These are phyloP conservation scores for Penicillium psychrosexuale DNA, from an alignment of 2,329 filamentous ascomycete species.

Conservation along the genomic window DNA sequence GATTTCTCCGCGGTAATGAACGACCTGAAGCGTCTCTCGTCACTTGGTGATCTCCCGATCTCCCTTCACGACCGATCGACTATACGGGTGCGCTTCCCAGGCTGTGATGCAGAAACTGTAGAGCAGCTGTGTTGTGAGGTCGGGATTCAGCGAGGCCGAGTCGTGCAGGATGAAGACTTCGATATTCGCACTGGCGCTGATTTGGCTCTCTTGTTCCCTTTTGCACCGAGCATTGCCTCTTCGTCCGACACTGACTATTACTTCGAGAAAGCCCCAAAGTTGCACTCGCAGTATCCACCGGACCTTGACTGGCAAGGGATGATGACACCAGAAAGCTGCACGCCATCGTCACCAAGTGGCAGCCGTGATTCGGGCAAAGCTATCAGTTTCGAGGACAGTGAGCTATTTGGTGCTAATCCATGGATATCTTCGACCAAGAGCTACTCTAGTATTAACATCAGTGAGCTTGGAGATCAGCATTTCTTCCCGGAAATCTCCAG, in stretches of 20 bases:
- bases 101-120: conserved; percentile 78
- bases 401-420: conserved; percentile 50
- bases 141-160: conserved; percentile 73
- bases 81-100: conserved; percentile 82
- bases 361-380: conserved; percentile 28
- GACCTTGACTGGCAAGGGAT: conserved; percentile 57
- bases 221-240: conserved; percentile 62
- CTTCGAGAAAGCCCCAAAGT: conserved; percentile 39
- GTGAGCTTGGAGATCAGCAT: conserved; percentile 46
- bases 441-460: conserved; percentile 58
- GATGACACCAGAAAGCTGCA: conserved; percentile 46
- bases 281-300: conserved; percentile 33
- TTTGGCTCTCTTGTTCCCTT: conserved; percentile 80
- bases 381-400: conserved; percentile 41
- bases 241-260: conserved; percentile 46
- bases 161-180: conserved; percentile 77
- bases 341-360: conserved; percentile 24
- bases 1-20: conserved; percentile 75
- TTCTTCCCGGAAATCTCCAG: conserved; percentile 44
- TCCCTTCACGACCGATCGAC: conserved; percentile 64
- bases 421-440: conserved; percentile 54
- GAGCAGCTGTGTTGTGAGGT: conserved; percentile 83
- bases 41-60: conserved; percentile 79
- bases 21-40: conserved; percentile 74
- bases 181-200: conserved; percentile 63